A percentile compares a stretch with the other conserved stretches of the same genome.
Evolutionary conservation across 2,329 filamentous ascomycete genomes (phyloP).

Genomic region (Cladophialophora yegresii): DNA sequence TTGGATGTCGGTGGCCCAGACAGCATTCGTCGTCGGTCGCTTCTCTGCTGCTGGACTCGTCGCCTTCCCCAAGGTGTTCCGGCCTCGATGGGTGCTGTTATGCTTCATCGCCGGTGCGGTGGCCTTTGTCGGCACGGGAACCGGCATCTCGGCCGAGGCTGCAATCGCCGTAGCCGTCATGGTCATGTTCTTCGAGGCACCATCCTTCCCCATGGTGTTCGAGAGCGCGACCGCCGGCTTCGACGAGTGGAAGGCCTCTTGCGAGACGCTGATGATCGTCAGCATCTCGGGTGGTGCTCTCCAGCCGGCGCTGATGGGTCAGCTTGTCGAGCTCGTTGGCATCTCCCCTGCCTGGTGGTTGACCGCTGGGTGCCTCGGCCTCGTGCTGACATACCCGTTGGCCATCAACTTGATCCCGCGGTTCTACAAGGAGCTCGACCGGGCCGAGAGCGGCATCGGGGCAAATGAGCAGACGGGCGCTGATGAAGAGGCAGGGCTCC

Average conservation of each 20-base stretch:
- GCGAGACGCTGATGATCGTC: constrained; percentile 34
- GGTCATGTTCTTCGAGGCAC: constrained; percentile 78
- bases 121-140: constrained; percentile 57
- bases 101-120: constrained; percentile 65
- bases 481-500: constrained; percentile 14
- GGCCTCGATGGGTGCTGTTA: constrained; percentile 70
- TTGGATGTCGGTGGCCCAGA: constrained; percentile 73
- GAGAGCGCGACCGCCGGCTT: constrained; percentile 40
- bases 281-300: constrained; percentile 35
- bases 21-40: constrained; percentile 69
- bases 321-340: constrained; percentile 31
- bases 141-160: constrained; percentile 50
- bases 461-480: not conserved
- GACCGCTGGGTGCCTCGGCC: constrained; percentile 27
- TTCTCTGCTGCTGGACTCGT: constrained; percentile 68
- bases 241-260: constrained; percentile 33
- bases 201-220: constrained; percentile 80
- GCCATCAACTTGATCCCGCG: constrained; percentile 31
- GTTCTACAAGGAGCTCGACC: constrained; percentile 29
- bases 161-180: constrained; percentile 63
- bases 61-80: constrained; percentile 55
- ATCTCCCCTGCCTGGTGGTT: constrained; percentile 32
- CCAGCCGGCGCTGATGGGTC: constrained; percentile 32
- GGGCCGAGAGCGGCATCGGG: constrained; percentile 18
- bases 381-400: constrained; percentile 32